A percentile compares a stretch with the other conserved stretches of the same genome.
These are phyloP conservation scores for Xylaria sp. DNA, from an alignment of 2,329 filamentous ascomycete genomes.

Conservation along the genomic window DNA sequence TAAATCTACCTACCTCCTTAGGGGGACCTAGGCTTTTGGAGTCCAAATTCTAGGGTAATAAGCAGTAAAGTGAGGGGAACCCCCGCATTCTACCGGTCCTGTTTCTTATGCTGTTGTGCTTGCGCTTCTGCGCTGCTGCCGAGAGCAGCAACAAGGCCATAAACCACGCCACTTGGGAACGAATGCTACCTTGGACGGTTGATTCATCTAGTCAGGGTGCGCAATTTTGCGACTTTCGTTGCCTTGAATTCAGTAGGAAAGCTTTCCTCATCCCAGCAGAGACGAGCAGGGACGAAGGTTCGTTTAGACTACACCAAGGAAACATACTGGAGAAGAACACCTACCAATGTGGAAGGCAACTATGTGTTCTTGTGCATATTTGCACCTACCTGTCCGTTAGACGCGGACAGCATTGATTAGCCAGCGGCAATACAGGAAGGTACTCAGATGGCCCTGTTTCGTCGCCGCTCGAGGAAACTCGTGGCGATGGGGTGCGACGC, in stretches of 20 bases:
- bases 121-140: slow-evolving; percentile 10
- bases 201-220: slow-evolving; percentile 9
- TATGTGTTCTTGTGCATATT: neutral
- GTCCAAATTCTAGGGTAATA: slow-evolving; percentile 7
- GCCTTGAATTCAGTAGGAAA: neutral
- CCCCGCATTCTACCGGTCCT: slow-evolving; percentile 33
- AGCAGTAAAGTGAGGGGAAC: slow-evolving; percentile 26
- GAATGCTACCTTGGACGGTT: slow-evolving; percentile 16
- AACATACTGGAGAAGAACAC: neutral
- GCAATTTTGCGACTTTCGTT: slow-evolving; percentile 2
- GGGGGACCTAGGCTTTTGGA: neutral
- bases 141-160: slow-evolving; percentile 11
- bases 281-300: neutral
- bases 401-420: slow-evolving; percentile 18
- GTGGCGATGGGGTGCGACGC: neutral
- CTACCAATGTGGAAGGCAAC: neutral
- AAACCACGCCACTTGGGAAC: slow-evolving; percentile 27
- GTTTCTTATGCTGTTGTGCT: neutral
- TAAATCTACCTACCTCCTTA: no score
- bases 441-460: neutral
- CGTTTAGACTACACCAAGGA: neutral
- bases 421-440: slow-evolving; percentile 19
- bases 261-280: slow-evolving; percentile 2
- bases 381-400: neutral
- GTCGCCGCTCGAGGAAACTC: slow-evolving; percentile 5